A percentile compares a stretch with the other conserved stretches of the same genome.
phyloP scores from a whole-genome alignment of 208 protist genomes.

The Acanthamoeba triangularis region DNA sequence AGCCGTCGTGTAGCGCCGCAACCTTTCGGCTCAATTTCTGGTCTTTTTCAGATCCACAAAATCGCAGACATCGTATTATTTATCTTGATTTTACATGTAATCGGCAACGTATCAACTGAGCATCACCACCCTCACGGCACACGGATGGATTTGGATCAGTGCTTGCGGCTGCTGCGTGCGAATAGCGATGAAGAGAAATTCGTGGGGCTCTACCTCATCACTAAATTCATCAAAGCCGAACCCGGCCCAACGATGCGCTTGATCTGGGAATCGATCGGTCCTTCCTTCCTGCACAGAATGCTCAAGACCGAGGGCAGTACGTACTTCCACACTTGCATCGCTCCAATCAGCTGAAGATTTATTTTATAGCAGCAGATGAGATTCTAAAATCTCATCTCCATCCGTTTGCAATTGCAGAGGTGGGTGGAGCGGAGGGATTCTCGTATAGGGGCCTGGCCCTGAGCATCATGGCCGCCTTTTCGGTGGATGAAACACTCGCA shows the following conservation, averaged over 20 bases:
- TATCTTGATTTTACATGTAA: not conserved
- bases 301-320: conserved; percentile 68
- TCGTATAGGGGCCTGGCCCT: conserved; percentile 67
- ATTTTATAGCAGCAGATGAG: not conserved
- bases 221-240: conserved; percentile 74
- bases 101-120: not conserved
- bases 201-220: conserved; percentile 73
- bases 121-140: not conserved
- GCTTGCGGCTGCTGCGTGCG: conserved; percentile 62
- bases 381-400: not conserved
- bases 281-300: conserved; percentile 61
- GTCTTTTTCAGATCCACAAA: not conserved
- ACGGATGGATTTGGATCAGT: conserved; percentile 73
- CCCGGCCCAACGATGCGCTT: not conserved
- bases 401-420: conserved; percentile 4
- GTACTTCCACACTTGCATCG: not conserved
- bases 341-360: not conserved
- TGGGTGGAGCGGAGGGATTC: conserved; percentile 39
- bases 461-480: conserved; percentile 69
- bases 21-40: not conserved
- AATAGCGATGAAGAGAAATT: conserved; percentile 75
- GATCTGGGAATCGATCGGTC: conserved; percentile 66
- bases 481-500: conserved; percentile 47
- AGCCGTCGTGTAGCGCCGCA: not conserved
- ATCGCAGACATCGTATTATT: not conserved